A percentile compares a stretch with the other conserved stretches of the same genome.
These are phyloP conservation scores for Leishmania martiniquensis DNA, from an alignment of 208 protist genomes.

Conservation along the genomic window DNA sequence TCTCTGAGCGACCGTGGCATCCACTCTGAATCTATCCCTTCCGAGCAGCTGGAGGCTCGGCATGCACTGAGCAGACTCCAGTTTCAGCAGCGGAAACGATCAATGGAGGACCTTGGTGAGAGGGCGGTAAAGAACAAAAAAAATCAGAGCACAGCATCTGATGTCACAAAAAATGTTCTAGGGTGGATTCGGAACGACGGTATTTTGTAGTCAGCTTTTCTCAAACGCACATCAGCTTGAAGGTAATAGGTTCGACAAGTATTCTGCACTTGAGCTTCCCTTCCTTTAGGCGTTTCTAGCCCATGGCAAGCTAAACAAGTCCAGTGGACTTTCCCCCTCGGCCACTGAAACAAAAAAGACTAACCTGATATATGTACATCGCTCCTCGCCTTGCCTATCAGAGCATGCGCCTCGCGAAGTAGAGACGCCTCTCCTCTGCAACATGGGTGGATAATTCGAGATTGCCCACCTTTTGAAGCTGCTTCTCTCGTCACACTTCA, in stretches of 20 bases:
- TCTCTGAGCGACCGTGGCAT: slow-evolving; percentile 75
- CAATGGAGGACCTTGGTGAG: slow-evolving; percentile 72
- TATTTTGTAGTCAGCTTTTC: slow-evolving; percentile 4
- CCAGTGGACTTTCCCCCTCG: not conserved
- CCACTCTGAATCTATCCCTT: slow-evolving; percentile 50
- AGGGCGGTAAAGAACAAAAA: slow-evolving; percentile 55
- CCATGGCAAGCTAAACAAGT: not conserved
- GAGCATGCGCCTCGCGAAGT: no score
- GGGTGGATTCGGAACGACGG: slow-evolving; percentile 83
- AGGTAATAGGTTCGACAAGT: not conserved
- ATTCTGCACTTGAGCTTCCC: not conserved
- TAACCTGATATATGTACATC: not conserved
- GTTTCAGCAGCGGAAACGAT: slow-evolving; percentile 73
- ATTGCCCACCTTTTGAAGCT: not conserved
- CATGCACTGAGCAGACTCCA: slow-evolving; percentile 78
- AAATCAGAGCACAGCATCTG: slow-evolving; percentile 71
- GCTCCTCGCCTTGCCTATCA: not conserved
- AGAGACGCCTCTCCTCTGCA: not conserved
- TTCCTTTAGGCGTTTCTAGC: not conserved
- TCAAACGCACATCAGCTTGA: not conserved
- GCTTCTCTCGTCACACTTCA: not conserved
- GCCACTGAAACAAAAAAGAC: not conserved
- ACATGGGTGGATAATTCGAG: not conserved
- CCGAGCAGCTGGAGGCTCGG: slow-evolving; percentile 78
- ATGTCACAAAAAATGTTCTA: slow-evolving; percentile 82